phyloP scores from a whole-genome alignment of 1,139 yeast genomes.

The Pichia inconspicua region DNA sequence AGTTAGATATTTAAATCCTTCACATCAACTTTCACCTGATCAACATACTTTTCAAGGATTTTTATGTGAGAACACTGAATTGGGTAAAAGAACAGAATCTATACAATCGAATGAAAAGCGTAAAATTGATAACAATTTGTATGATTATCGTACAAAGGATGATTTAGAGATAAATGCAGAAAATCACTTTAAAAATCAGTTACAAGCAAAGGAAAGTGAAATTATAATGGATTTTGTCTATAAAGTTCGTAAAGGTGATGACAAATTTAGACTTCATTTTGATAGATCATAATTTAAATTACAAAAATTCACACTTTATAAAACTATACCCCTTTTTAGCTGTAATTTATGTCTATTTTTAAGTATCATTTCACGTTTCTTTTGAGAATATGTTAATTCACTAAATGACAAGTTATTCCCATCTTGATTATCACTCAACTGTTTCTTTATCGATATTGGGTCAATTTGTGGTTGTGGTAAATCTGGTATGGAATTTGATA shows the following conservation, averaged over 20 bases:
- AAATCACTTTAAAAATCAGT: constrained; percentile 49
- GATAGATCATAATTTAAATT: constrained; percentile 16
- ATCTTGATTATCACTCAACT: constrained; percentile 28
- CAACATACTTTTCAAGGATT: constrained; percentile 53
- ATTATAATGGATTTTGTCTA: constrained; percentile 72
- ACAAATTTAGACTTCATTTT: constrained; percentile 27
- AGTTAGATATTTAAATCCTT: constrained; percentile 36
- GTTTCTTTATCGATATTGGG: constrained; percentile 26
- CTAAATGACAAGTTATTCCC: constrained; percentile 18
- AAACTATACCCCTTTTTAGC: constrained; percentile 11
- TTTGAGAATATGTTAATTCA: constrained; percentile 33
- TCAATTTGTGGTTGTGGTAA: not conserved
- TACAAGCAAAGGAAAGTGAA: constrained; percentile 68
- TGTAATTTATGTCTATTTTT: constrained; percentile 40
- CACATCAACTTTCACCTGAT: constrained; percentile 36
- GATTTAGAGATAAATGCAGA: constrained; percentile 27
- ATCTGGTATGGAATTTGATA: not conserved
- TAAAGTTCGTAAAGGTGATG: constrained; percentile 59
- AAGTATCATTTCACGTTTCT: constrained; percentile 43
- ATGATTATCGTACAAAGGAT: constrained; percentile 25
- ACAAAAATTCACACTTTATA: not conserved
- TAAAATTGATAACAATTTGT: constrained; percentile 20
- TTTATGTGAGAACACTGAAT: constrained; percentile 45
- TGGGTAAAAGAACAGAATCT: constrained; percentile 54
- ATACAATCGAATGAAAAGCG: constrained; percentile 20